Evolutionary conservation across 1,284 basidiomycete species (phyloP), one percentile per base, ranked within the genome.

Genomic region (Apiotrichum sp.): DNA sequence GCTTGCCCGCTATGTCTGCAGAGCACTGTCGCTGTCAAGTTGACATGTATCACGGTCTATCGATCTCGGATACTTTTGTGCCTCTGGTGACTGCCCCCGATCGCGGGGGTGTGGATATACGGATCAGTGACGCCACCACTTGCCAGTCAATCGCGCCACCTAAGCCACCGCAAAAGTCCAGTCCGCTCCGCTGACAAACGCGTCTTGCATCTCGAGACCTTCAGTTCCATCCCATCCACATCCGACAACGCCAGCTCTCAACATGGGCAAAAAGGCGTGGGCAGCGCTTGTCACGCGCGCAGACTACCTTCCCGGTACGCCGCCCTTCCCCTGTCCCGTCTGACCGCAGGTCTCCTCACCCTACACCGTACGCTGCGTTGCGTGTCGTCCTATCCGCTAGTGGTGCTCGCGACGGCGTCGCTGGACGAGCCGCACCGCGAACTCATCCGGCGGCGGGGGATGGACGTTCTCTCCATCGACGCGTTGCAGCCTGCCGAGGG

Each of bases 361-460:
- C 77, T 95, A 31, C 80, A 88, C 60, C 76, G 85, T 58, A 83
- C 83, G 39, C 79, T 95, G 51, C 78, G 79, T 38, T 71, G 80
- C 16, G 84, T 85, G 16, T 86, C 89, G 8, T 79, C 79, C 58
- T 92, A 91, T 73, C 86, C 89, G 3, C 80, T 96, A 38, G 80
- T 95, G 53, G 86, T 87, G 40, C 88, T 93, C 84, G 82, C 83
- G 50, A 90, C 90, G 1, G 78, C 84, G 1, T 69, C 78, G 2
- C 72, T 95, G 7, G 79, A 84, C 0, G 64, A 78, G 47, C 78
- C 82, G 16, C 81, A 80, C 14, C 80, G 80, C 44, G 77, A 78
- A 14, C 76, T 87, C 39, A 78, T 93, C 31, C 63, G 66, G 22
- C 79, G 78, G 47, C 77, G 80, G 10, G 81, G 80, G 2, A 83